Evolutionary conservation across 805 yeast species (phyloP), one percentile per base, ranked within the genome.

Genomic region (Myxozyma kluyveri): DNA sequence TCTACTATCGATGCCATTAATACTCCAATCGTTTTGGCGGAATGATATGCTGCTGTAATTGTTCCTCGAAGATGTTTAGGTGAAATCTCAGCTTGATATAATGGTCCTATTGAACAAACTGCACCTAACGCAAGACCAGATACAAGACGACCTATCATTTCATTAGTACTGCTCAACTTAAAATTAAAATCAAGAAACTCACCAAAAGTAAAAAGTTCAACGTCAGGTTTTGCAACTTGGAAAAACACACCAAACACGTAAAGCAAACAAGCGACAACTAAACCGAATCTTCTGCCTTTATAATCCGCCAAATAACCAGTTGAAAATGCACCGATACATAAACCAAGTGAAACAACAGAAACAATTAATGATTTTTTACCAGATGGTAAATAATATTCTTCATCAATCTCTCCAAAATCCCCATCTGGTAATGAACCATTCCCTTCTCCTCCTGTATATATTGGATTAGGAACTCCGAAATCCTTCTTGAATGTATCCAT

Each of bases 241-340:
- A 90, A 72, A 38, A 81, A 76, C 22, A 95, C 87, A 52, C 99
- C 99, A 31, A 86, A 72, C 26, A 89, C 74, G 65, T 91, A 91
- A 63, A 91, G 70, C 2, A 85, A 64, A 63, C 89, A 89, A 19
- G 96, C 88, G 33, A 49, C 53, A 7, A 87, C 47, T 9, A 54
- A 38, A 7, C 54, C 58, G 14, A 39, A 19, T 19, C 56, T 49
- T 19, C 59, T 36, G 14, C 59, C 56, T 19, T 26, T 14, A 21
- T 23, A 17, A 27, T 54, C 58, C 18, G 58, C 54, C 6, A 54
- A 6, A 21, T 19, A 38, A 14, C 44, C 53, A 9, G 52, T 51
- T 24, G 55, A 47, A n/a, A 46, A 43, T 9, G 58, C 58, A n/a
- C 58, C 58, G 21, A 38, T 14, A 26, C 45, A 48, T 17, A 50